Base-by-base conservation (phyloP, 2,329 filamentous ascomycete genomes). In the Pseudohalonectria lignicola region DNA sequence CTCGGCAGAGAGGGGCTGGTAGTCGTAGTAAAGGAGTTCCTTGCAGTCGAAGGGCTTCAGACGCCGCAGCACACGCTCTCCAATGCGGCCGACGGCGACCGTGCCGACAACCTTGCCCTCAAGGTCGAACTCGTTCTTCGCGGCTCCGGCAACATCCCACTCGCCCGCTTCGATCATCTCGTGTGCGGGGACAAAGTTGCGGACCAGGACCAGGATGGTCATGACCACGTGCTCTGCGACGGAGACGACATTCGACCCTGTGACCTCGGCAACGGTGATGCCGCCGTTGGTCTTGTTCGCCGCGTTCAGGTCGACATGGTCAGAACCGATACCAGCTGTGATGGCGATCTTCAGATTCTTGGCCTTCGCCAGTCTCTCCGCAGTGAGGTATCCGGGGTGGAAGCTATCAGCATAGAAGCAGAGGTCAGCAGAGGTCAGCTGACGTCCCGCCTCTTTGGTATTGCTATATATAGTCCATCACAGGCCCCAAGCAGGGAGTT, bases 41-140 rank as follows among this genome's bases (percentile, higher is more conserved):
- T 94, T 94, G 86, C 92, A 98, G 74, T 94, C 90, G 59, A 98
- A 98, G 49, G 88, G 71, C 79, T 93, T 94, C 55, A 98, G 82
- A 49, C 92, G 81, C 63, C 90, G 84, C 52, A 98, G 79, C 42
- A 98, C 92, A 67, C 92, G 88, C 79, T 96, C 88, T 55, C 92
- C 92, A 54, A 98, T 98, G 61, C 92, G 86, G 62, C 92, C 92
- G 45, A 96, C 88, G 55, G 85, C 92, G 42, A 98, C 92, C 58
- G 92, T 98, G 55, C 92, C 92, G 52, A 98, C 92, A 35, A 93
- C 85, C 79, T 98, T 98, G 73, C 74, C 73, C 76, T 96, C 92
- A 41, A 98, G 81, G 57, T 98, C 92, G 62, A 81, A 98, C 73
- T 96, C 90, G 69, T 94, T 88, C 82, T 96, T 96, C 60, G 92